Evolutionary conservation across 371 early-diverging fungal species (phyloP), one percentile per base, ranked within the genome.

Genomic region (Circinella minor): DNA sequence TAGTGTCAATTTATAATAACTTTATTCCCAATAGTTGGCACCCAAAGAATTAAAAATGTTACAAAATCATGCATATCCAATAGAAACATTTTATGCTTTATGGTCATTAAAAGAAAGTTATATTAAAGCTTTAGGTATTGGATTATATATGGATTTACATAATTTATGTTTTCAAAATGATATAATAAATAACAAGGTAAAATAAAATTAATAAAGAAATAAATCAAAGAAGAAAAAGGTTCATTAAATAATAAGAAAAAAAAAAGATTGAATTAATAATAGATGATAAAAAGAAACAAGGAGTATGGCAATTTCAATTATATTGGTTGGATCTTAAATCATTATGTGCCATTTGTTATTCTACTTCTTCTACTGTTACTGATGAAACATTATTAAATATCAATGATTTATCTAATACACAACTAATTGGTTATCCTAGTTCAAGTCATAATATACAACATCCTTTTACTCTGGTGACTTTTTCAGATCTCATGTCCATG

Each of bases 91-190:
- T 67, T 84, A 74, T 59, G 71, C 81, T 46, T 39, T 84, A 13
- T 90, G 90, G 90, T 84, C 80, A 18, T 71, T 88, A 47, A 90
- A 90, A 71, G 90, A 90, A 75, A 86, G 87, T 66, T 88, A 87
- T 66, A 80, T 81, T 34, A 90, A 90, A 68, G 88, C 86, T 14
- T 27, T 87, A 49, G 90, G 90, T n/a, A 49, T 87, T 9, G 90
- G 90, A 3, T 73, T 90, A 15, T 71, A 70, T 18, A 61, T 86
- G 60, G 86, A 88, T 55, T 70, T 89, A 5, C 57, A 68, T 36
- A 67, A 73, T 38, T 38, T 88, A 13, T 76, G 81, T 48, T 88
- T 88, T 71, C 34, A 20, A 10, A 68, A 61, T 14, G 27, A 49
- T 13, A 9, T 20, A 6, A 43, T 43, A 0, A 11, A 43, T 43